Conservation (phyloP, 2,329 filamentous ascomycete genomes). For the Fusarium sp. region DNA sequence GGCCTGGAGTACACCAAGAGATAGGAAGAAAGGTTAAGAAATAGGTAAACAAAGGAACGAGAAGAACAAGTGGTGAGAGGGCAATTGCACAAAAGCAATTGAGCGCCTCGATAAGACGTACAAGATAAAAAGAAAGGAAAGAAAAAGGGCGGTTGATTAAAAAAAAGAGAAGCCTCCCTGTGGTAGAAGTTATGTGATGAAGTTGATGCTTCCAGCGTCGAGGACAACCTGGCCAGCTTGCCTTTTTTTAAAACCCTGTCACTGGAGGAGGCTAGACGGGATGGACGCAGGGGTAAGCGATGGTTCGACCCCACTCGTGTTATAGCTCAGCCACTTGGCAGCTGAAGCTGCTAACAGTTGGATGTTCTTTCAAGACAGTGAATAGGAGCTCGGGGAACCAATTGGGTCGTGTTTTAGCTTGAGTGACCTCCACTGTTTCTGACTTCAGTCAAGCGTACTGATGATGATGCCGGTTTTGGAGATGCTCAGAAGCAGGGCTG, state of each 20-base stretch:
- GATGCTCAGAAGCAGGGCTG: slow-evolving; percentile 9
- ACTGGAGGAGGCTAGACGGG: slow-evolving; percentile 13
- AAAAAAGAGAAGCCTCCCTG: slow-evolving; percentile 39
- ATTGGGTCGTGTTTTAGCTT: slow-evolving; percentile 24
- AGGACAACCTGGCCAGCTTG: slow-evolving; percentile 49
- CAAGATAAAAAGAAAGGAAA: slow-evolving; percentile 26
- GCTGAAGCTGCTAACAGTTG: slow-evolving; percentile 38
- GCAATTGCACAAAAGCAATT: slow-evolving; percentile 36
- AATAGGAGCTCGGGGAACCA: slow-evolving; percentile 16
- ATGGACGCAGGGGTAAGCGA: slow-evolving; percentile 44
- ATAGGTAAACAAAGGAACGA: slow-evolving; percentile 45
- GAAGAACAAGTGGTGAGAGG: slow-evolving; percentile 34
- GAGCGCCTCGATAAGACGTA: slow-evolving; percentile 30
- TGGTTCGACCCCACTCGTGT: slow-evolving; percentile 36
- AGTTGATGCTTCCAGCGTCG: slow-evolving; percentile 36
- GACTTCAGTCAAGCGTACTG: too few species aligned
- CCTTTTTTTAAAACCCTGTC: slow-evolving; percentile 39
- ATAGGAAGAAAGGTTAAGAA: slow-evolving; percentile 27
- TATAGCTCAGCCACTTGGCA: slow-evolving; percentile 39
- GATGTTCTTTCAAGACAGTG: slow-evolving; percentile 4
- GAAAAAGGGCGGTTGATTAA: slow-evolving; percentile 32
- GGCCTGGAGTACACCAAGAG: slow-evolving; percentile 24
- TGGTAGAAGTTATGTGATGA: slow-evolving; percentile 40
- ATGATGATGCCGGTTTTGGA: slow-evolving; percentile 3
- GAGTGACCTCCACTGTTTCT: not conserved